phyloP scores from a whole-genome alignment of 2,329 filamentous ascomycete species.

The Sporothrix globosa region DNA sequence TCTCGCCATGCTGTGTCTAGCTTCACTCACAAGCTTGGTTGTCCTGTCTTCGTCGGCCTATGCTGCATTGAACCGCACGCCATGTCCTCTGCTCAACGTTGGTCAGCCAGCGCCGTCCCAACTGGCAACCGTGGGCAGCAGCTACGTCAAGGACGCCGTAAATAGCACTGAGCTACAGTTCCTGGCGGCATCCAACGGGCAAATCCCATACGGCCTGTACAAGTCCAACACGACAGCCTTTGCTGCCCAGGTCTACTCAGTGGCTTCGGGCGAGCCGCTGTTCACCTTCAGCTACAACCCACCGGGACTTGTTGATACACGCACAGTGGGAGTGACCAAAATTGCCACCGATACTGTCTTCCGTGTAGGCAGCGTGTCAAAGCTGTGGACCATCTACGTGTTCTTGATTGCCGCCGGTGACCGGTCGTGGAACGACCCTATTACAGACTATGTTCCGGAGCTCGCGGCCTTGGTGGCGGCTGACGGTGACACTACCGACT shows the following conservation, averaged over 20 bases:
- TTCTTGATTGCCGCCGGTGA: slow-evolving; percentile 38
- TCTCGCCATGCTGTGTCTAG: neutral
- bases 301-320: neutral
- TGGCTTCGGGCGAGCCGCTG: slow-evolving; percentile 1
- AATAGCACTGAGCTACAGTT: slow-evolving; percentile 18
- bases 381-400: slow-evolving; percentile 43
- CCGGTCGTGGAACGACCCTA: slow-evolving; percentile 38
- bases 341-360: slow-evolving; percentile 44
- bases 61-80: slow-evolving; percentile 9
- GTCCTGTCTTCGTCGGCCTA: neutral
- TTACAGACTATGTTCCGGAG: slow-evolving; percentile 41
- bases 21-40: neutral
- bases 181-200: neutral
- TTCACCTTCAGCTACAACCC: slow-evolving; percentile 18
- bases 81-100: slow-evolving; percentile 9
- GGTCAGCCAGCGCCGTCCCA: slow-evolving; percentile 4
- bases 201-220: slow-evolving; percentile 4
- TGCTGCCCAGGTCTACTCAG: slow-evolving; percentile 24
- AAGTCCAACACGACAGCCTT: slow-evolving; percentile 11
- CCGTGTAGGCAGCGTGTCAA: slow-evolving; percentile 45
- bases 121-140: neutral
- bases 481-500: neutral
- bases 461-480: slow-evolving; percentile 32
- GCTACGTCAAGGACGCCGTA: neutral
- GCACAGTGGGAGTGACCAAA: slow-evolving; percentile 17